These are phyloP conservation scores for Pichia californica DNA, from an alignment of 805 yeast species.

Conservation along the genomic window DNA sequence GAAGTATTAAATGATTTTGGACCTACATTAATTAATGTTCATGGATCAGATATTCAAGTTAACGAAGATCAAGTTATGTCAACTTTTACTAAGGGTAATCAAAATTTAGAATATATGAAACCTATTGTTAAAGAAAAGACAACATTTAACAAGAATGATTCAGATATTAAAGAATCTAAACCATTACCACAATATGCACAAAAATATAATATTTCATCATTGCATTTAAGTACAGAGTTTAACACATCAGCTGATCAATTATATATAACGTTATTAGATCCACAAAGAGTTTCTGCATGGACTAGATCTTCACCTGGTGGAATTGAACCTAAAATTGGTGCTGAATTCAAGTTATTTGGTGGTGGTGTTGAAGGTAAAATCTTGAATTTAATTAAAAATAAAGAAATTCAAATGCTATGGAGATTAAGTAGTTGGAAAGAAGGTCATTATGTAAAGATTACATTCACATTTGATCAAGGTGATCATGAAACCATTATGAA, in stretches of 20 bases:
- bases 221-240: slow-evolving; percentile 73
- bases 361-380: slow-evolving; percentile 79
- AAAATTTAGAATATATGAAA: slow-evolving; percentile 26
- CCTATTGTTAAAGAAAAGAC: slow-evolving; percentile 26
- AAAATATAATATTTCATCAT: slow-evolving; percentile 72
- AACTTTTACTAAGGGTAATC: slow-evolving; percentile 46
- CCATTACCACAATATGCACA: slow-evolving; percentile 32
- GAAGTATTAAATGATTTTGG: slow-evolving; percentile 60
- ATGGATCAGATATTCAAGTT: slow-evolving; percentile 85
- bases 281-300: slow-evolving; percentile 84
- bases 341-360: slow-evolving; percentile 69
- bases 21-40: slow-evolving; percentile 60
- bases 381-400: slow-evolving; percentile 49
- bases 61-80: slow-evolving; percentile 60
- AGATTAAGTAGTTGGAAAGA: slow-evolving; percentile 81
- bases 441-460: slow-evolving; percentile 72
- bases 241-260: slow-evolving; percentile 84
- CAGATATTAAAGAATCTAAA: slow-evolving; percentile 5
- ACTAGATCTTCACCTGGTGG: slow-evolving; percentile 59
- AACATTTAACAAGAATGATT: slow-evolving; percentile 18
- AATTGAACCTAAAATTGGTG: slow-evolving; percentile 54
- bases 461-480: slow-evolving; percentile 65
- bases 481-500: slow-evolving; percentile 77
- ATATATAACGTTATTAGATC: slow-evolving; percentile 69
- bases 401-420: slow-evolving; percentile 72